phyloP scores from a whole-genome alignment of 1,284 basidiomycete genomes.

The Amylostereum chailletii region DNA sequence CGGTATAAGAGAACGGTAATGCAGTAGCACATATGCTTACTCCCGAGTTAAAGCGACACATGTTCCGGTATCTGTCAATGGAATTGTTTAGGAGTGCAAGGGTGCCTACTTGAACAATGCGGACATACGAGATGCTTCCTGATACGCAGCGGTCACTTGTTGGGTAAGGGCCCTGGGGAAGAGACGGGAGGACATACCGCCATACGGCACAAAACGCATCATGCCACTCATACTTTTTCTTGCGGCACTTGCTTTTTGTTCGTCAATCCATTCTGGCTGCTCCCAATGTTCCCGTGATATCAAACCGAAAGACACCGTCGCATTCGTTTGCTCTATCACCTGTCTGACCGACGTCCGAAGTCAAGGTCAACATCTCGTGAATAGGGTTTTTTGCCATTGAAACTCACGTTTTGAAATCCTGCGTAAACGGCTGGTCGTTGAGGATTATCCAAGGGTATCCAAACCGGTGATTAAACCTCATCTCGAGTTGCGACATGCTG shows the following conservation, averaged over 20 bases:
- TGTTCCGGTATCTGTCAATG: slow-evolving; percentile 49
- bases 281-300: slow-evolving; percentile 71
- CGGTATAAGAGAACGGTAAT: slow-evolving; percentile 2
- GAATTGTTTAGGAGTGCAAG: slow-evolving; percentile 3
- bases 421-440: slow-evolving; percentile 62
- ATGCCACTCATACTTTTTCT: slow-evolving; percentile 34
- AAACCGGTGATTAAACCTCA: slow-evolving; percentile 55
- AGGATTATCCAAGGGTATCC: slow-evolving; percentile 68
- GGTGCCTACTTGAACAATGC: neutral
- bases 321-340: slow-evolving; percentile 45
- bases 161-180: neutral
- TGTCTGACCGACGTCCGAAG: slow-evolving; percentile 29
- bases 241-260: slow-evolving; percentile 53
- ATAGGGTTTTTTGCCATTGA: neutral
- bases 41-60: slow-evolving; percentile 84
- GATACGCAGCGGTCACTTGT: neutral
- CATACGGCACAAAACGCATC: slow-evolving; percentile 62
- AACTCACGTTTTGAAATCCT: slow-evolving; percentile 56
- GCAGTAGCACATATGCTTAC: slow-evolving; percentile 30
- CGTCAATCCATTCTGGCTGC: slow-evolving; percentile 71
- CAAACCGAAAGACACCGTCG: slow-evolving; percentile 58
- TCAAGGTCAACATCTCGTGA: too few relatives aligned
- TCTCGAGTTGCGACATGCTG: slow-evolving; percentile 46
- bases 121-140: slow-evolving; percentile 47
- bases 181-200: slow-evolving; percentile 27